Conservation (phyloP, 495 filamentous ascomycete genomes). For the Pyrenula massariospora region DNA sequence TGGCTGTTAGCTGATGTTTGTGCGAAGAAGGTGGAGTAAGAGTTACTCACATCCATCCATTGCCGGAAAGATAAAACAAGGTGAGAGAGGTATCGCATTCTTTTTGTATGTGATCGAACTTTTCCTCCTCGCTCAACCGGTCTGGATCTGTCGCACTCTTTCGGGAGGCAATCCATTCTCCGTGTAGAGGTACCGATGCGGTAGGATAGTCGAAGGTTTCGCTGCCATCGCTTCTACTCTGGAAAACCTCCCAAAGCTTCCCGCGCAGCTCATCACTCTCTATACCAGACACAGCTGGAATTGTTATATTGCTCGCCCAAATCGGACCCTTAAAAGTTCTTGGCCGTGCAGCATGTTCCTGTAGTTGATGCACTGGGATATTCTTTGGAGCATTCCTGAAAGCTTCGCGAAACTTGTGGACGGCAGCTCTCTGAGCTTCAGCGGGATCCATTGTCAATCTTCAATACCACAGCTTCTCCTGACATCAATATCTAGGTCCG, state of each 20-base stretch:
- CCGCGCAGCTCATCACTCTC: constrained; percentile 1
- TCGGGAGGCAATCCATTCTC: constrained; percentile 5
- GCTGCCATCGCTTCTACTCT: constrained; percentile 3
- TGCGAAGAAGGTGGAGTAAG: not conserved
- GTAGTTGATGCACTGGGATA: constrained; percentile 4
- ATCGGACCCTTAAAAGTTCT: constrained; percentile 4
- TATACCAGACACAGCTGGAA: constrained; percentile 1
- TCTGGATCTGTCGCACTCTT: not conserved
- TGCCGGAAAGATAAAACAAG: constrained; percentile 7
- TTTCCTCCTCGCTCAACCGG: constrained; percentile 1
- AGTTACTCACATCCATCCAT: constrained; percentile 8
- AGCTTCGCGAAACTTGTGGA: constrained; percentile 3
- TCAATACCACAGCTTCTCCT: not conserved
- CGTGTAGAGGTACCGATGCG: constrained; percentile 1
- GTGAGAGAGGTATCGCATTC: constrained; percentile 4
- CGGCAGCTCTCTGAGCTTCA: constrained; percentile 4
- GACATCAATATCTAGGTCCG: too few relatives aligned
- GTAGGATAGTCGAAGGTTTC: constrained; percentile 6
- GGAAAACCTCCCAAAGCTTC: constrained; percentile 5
- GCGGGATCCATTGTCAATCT: constrained; percentile 1
- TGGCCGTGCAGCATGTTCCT: constrained; percentile 4
- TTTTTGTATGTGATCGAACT: constrained; percentile 4
- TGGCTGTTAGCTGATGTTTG: not conserved
- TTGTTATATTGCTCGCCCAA: constrained; percentile 4
- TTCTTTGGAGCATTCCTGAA: constrained; percentile 1